Conservation (phyloP, 805 yeast genomes). For the Starmerella bacillaris region DNA sequence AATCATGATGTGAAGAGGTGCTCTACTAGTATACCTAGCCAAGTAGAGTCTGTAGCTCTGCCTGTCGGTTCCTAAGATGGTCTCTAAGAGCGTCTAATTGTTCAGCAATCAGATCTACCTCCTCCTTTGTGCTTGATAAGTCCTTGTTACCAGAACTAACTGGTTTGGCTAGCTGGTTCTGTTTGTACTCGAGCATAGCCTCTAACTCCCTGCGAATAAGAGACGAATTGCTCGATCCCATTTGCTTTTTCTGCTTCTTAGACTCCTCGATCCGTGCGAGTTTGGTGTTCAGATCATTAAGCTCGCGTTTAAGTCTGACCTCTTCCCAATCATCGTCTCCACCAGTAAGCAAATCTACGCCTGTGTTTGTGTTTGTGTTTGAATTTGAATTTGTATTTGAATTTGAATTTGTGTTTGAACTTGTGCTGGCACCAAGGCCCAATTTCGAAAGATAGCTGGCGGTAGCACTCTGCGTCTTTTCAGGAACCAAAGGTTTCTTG, state of each 20-base stretch:
- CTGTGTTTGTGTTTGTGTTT: not conserved
- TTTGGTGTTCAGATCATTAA: constrained; percentile 51
- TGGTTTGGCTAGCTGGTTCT: constrained; percentile 31
- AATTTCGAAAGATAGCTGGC: constrained; percentile 20
- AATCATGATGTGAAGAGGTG: too few species aligned
- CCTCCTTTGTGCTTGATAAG: constrained; percentile 26
- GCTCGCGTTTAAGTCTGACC: constrained; percentile 61
- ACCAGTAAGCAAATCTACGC: not conserved
- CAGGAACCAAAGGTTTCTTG: constrained; percentile 9
- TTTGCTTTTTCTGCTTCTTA: constrained; percentile 7
- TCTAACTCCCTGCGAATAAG: constrained; percentile 50
- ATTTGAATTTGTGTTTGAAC: not conserved
- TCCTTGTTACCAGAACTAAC: constrained; percentile 6
- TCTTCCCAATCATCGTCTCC: constrained; percentile 83
- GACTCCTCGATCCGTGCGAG: constrained; percentile 28
- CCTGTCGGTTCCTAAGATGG: constrained; percentile 42
- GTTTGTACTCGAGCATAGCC: constrained; percentile 64
- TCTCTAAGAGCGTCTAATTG: constrained; percentile 61
- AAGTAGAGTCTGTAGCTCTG: constrained; percentile 35
- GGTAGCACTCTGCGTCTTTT: not conserved
- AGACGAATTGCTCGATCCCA: constrained; percentile 19
- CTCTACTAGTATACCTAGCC: too few species aligned
- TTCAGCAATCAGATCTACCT: constrained; percentile 50
- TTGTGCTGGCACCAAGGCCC: constrained; percentile 26
- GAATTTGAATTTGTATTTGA: constrained; percentile 19